Base-by-base conservation (phyloP, 495 filamentous ascomycete genomes). In the Xylaria longipes region DNA sequence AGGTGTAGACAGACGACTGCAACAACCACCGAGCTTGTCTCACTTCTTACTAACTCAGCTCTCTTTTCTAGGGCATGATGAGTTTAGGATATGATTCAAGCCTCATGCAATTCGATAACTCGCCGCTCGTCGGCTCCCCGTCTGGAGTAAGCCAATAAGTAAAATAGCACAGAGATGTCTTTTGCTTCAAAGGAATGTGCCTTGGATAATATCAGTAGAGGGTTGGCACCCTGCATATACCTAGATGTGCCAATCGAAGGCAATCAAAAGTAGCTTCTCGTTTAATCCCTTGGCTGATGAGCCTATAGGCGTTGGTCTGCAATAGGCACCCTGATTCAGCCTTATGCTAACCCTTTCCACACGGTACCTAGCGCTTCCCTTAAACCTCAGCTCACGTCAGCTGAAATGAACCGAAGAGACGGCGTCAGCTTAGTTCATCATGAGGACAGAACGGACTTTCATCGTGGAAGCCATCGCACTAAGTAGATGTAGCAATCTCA, bases 311-410 rank as follows among this genome's bases (percentile, higher is more conserved):
- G 6, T 7, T 25, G 46, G 46, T 17, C 50, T 15, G 52, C 3
- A 12, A 31, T 56, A 56, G 27, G 52, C 52, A 45, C 9, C 5
- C 17, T 12, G 29, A 65, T 52, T 65, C 43, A 65, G 45, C 63
- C 63, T 52, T 50, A 37, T 29, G 20, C 31, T 45, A 48, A 20
- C 45, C 57, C 14, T 22, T 37, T 35, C 20, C n/a, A 37, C 7
- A n/a, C 5, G 7, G 57, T 37, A n/a, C n/a, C n/a, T n/a, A 60
- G 31, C 33, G 57, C 57, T 60, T 37, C 57, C 20, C 52, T 4
- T 12, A n/a, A 22, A 37, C 12, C 17, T 37, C 57, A 60, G 57
- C 31, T 37, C 33, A 4, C 7, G 57, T 37, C 33, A 60, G 57
- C 57, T 60, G 57, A 33, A 31, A 17, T 25, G 9, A 33, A 41